These are phyloP conservation scores for Cucurbitaria berberidis DNA, from an alignment of 2,329 filamentous ascomycete species.

Conservation along the genomic window DNA sequence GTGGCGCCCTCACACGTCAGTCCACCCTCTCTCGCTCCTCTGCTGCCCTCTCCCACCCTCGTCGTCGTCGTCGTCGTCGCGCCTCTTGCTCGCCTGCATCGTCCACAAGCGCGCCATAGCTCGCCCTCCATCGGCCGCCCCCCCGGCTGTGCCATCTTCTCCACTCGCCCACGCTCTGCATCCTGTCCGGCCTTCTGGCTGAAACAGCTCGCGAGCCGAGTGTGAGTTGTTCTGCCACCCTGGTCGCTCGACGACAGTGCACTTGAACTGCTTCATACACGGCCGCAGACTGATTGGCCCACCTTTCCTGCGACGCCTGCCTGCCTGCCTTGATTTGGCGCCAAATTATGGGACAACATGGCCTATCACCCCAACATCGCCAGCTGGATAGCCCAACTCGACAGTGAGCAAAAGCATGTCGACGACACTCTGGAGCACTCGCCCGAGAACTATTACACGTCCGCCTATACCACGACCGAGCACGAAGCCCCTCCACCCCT, in stretches of 20 bases:
- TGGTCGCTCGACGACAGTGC: conserved; percentile 32
- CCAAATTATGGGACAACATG: conserved; percentile 20
- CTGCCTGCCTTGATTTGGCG: conserved; percentile 17
- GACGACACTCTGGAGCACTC: conserved; percentile 27
- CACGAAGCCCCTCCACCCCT: conserved; percentile 16
- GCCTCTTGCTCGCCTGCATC: too few relatives aligned
- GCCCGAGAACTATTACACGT: conserved; percentile 43
- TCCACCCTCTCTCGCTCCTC: neutral
- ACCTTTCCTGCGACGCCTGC: conserved; percentile 11
- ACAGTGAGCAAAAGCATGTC: conserved; percentile 27
- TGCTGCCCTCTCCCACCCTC: neutral
- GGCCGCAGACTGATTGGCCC: conserved; percentile 26
- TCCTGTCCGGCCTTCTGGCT: conserved; percentile 22
- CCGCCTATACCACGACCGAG: conserved; percentile 26
- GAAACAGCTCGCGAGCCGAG: conserved; percentile 25
- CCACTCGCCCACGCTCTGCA: conserved; percentile 15
- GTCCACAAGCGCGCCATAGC: neutral
- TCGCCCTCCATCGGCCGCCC: neutral
- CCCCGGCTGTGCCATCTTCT: neutral
- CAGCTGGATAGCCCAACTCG: conserved; percentile 28
- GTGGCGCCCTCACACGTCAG: conserved; percentile 2
- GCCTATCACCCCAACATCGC: conserved; percentile 17
- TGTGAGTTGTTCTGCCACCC: conserved; percentile 40
- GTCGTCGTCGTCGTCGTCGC: too few relatives aligned
- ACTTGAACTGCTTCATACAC: conserved; percentile 26